Base-by-base conservation (phyloP, 106 monocot genomes). In the Dendrobium huoshanense region DNA sequence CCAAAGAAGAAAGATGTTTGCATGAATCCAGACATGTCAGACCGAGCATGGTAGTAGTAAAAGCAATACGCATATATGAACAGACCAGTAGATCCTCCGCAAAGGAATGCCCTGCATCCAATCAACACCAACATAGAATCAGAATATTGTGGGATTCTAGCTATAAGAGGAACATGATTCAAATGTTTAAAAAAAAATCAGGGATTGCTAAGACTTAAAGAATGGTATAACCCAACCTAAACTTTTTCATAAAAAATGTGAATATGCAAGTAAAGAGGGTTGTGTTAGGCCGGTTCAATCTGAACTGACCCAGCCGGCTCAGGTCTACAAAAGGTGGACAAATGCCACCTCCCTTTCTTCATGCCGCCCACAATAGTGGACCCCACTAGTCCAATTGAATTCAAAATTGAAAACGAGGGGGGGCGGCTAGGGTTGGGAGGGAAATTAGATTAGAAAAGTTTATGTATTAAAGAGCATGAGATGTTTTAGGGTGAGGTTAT, bases 1-100 rank as follows among this genome's bases (percentile, higher is more conserved):
- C 83, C 83, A 54, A 83, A 83, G 83, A 83, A 83, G 83, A 83
- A 83, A 2, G 83, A 83, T n/a, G 83, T 83, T 41, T 83, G 83
- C 83, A 83, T 78, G 78, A 83, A 83, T 41, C 83, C 83, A 5
- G 83, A 78, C 83, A 83, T 83, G 70, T 83, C 83, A 20, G 83
- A 83, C 47, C 83, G 78, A 9, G 83, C 83, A 17, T 79, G 78
- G 78, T 83, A 83, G 73, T 83, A 83, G 83, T 83, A 83, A 33
- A 83, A 67, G 55, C 83, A 83, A 55, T 83, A 83, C 7, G 73
- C 78, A 67, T 78, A 83, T 55, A 83, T 74, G 25, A 83, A 83
- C 72, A 83, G 43, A 74, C 83, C 83, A 2, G 83, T 83, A 5
- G 83, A 83, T 19, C 83, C 83, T 73, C 83, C 83, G 13, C 83